Evolutionary conservation across 2,329 filamentous ascomycete species (phyloP).

Genomic region (Calonectria fujianensis): DNA sequence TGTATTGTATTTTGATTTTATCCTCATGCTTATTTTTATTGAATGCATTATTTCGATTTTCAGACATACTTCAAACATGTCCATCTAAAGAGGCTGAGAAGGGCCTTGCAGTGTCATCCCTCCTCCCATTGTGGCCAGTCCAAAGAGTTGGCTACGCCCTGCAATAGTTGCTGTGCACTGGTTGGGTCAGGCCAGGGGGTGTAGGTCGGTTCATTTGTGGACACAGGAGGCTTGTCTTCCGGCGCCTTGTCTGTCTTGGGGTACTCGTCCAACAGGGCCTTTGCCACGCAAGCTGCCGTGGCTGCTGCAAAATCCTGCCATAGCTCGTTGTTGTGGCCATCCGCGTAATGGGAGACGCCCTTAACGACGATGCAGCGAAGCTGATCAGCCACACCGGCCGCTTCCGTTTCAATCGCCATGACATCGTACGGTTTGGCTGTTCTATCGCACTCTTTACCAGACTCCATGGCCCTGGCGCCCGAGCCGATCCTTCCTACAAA

Average conservation of each 20-base stretch:
- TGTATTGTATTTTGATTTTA: too few species aligned
- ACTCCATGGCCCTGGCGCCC: conserved; percentile 62
- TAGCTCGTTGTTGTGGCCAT: conserved; percentile 48
- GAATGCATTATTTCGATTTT: too few species aligned
- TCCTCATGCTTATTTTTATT: too few species aligned
- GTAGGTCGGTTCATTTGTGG: too few species aligned
- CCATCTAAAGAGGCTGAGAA: too few species aligned
- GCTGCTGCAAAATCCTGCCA: conserved; percentile 65
- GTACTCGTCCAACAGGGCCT: conserved; percentile 51
- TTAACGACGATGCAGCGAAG: conserved; percentile 63
- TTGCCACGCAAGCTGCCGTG: conserved; percentile 66
- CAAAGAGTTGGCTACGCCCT: too few species aligned
- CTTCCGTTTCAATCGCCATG: conserved; percentile 59
- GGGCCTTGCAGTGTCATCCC: too few species aligned
- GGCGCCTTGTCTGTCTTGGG: background rate
- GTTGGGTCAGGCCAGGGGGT: too few species aligned
- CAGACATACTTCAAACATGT: too few species aligned
- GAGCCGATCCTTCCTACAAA: conserved; percentile 63
- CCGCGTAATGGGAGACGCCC: conserved; percentile 61
- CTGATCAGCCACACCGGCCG: conserved; percentile 57
- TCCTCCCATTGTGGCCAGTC: too few species aligned
- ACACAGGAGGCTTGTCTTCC: background rate
- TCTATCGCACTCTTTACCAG: conserved; percentile 58
- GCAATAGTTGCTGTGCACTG: too few species aligned
- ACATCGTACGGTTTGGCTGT: conserved; percentile 50